A percentile compares a stretch with the other conserved stretches of the same genome.
Evolutionary conservation across 2,329 filamentous ascomycete genomes (phyloP).

Genomic region (Aureobasidium sp.): DNA sequence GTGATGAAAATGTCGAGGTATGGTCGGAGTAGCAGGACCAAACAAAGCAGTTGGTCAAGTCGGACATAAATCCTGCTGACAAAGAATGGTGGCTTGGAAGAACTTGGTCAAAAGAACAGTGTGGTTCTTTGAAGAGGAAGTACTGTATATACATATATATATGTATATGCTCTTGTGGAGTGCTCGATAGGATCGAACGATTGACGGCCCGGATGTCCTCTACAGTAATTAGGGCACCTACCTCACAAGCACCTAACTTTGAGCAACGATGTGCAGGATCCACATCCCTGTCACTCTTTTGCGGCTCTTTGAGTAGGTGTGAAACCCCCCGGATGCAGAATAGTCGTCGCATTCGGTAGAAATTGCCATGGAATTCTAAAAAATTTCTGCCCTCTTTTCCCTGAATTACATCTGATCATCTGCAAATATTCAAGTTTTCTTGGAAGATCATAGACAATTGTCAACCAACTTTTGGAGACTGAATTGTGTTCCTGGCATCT

Average conservation of each 20-base stretch:
- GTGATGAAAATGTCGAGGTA: conserved; percentile 94
- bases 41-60: conserved; percentile 6
- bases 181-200: not conserved
- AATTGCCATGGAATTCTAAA: conserved; percentile 8
- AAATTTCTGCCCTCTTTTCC: not conserved
- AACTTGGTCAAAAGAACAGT: not conserved
- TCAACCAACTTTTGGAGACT: not conserved
- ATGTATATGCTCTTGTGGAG: not conserved
- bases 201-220: not conserved
- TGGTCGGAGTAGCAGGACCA: conserved; percentile 13
- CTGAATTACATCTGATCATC: not conserved
- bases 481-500: not conserved
- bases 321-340: not conserved
- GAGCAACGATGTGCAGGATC: conserved; percentile 7
- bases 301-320: not conserved
- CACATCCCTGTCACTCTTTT: conserved; percentile 9
- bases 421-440: not conserved
- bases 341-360: conserved; percentile 10
- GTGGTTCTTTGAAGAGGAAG: not conserved
- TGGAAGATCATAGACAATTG: not conserved
- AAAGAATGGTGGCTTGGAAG: not conserved
- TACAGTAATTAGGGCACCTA: not conserved
- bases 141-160: not conserved
- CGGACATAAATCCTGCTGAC: conserved; percentile 3
- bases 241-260: not conserved